These are phyloP conservation scores for Pisolithus marmoratus DNA, from an alignment of 768 basidiomycete genomes.

Conservation along the genomic window DNA sequence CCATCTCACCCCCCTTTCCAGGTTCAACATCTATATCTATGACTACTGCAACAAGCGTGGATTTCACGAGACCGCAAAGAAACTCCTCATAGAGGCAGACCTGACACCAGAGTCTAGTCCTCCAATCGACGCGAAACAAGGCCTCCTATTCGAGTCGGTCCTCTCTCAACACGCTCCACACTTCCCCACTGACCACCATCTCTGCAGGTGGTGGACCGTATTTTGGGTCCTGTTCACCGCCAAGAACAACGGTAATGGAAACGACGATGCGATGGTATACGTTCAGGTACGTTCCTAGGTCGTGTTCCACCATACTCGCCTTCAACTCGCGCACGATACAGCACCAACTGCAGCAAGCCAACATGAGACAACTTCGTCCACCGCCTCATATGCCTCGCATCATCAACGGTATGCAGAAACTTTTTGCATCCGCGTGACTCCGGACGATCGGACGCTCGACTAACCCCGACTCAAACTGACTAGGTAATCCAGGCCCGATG, in stretches of 20 bases:
- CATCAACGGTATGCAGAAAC: conserved; percentile 30
- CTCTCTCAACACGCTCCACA: not conserved
- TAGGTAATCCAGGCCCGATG: conserved; percentile 22
- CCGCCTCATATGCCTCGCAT: conserved; percentile 23
- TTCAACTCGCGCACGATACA: conserved; percentile 13
- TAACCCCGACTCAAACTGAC: conserved; percentile 19
- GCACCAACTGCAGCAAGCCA: conserved; percentile 33
- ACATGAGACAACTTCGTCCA: conserved; percentile 28
- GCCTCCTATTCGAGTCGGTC: conserved; percentile 74
- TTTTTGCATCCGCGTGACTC: conserved; percentile 9
- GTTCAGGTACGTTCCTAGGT: conserved; percentile 46
- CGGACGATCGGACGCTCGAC: conserved; percentile 24
- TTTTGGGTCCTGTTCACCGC: conserved; percentile 84
- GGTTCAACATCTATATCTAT: conserved; percentile 88
- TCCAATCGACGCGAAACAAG: conserved; percentile 80
- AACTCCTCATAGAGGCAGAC: conserved; percentile 63
- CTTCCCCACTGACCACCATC: conserved; percentile 1
- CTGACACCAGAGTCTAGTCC: conserved; percentile 57
- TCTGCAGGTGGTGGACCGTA: conserved; percentile 77
- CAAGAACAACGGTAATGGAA: conserved; percentile 59
- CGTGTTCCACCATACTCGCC: conserved; percentile 4
- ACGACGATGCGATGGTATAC: conserved; percentile 71
- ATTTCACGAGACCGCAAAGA: conserved; percentile 63
- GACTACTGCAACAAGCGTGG: conserved; percentile 83
- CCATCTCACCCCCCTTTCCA: conserved; percentile 23